Conservation (phyloP, 2,329 filamentous ascomycete genomes). For the Fusarium sublunatum region DNA sequence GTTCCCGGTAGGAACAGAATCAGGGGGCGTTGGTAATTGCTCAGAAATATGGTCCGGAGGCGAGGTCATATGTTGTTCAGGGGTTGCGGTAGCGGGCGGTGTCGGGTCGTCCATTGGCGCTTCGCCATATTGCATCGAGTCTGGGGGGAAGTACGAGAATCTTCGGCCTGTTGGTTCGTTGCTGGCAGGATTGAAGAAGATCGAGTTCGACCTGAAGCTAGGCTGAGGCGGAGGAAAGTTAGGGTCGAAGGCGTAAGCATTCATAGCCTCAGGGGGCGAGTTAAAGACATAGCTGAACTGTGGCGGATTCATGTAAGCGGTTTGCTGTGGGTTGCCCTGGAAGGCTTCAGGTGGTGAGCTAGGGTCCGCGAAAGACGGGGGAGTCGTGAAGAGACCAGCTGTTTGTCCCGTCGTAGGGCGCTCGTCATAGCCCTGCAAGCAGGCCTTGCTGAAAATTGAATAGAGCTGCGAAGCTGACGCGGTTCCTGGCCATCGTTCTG, state of each 20-base stretch:
- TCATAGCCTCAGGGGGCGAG: constrained; percentile 65
- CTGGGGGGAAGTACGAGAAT: constrained; percentile 73
- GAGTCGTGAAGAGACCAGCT: constrained; percentile 51
- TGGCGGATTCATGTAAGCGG: constrained; percentile 60
- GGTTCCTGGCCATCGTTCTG: constrained; percentile 92
- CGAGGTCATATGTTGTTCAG: constrained; percentile 46
- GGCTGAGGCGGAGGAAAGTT: constrained; percentile 60
- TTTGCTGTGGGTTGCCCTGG: constrained; percentile 49
- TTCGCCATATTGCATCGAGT: constrained; percentile 55
- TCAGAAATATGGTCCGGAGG: constrained; percentile 48
- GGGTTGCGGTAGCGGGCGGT: constrained; percentile 48
- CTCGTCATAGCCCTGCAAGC: constrained; percentile 85
- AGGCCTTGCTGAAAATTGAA: constrained; percentile 84
- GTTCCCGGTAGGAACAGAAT: constrained; percentile 52
- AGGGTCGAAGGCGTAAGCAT: constrained; percentile 57
- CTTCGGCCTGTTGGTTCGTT: constrained; percentile 66
- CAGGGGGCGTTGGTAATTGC: constrained; percentile 58
- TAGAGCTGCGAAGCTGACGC: constrained; percentile 87
- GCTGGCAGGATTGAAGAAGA: constrained; percentile 69
- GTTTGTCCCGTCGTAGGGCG: constrained; percentile 48
- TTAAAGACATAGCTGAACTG: constrained; percentile 71
- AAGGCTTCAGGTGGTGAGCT: constrained; percentile 50
- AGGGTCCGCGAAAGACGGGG: constrained; percentile 48
- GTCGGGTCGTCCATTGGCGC: constrained; percentile 51
- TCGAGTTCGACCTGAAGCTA: constrained; percentile 73